Base-by-base conservation (phyloP, 306 rosid genomes). In the Quercus gilva region DNA sequence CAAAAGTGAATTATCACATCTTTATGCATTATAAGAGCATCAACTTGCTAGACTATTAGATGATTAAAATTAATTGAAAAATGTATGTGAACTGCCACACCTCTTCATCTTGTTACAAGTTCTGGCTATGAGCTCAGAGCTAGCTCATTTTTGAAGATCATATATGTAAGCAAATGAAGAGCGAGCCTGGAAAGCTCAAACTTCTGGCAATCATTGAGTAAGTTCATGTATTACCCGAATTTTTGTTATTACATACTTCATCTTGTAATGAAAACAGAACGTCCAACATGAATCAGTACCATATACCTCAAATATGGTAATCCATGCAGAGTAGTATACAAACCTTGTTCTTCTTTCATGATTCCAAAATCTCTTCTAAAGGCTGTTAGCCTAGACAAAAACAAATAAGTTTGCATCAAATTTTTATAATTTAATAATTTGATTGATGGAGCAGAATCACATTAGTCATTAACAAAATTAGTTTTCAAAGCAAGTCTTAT, bases 311-410 rank as follows among this genome's bases (percentile, higher is more conserved):
- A 56, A 75, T 64, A 61, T 19, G 57, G 18, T 52, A 74, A 37
- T 64, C 59, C 60, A 23, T 31, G 71, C 19, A 41, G 65, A 68
- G 59, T 49, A 56, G 20, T 65, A 52, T 65, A 74, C 63, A 15
- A 81, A 91, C 97, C 99, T 95, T 79, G 79, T 49, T 95, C 83
- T 85, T 88, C 84, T 76, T 85, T 67, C 93, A 89, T 45, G 85
- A 82, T 73, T 85, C 88, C 82, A 92, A 68, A 83, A 95, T 86
- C 79, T 95, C 92, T 78, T 90, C 94, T 1, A 95, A 79, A 25
- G 99, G 88, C 1, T 92, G 98, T 55, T 97, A 88, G 60, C 99
- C 98, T 95, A 86, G 74, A 81, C 63, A 82, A 79, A 57, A 77
- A 74, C 51, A 55, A 19, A 64, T 64, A 64, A 64, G 45, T 64